Conservation (phyloP, 208 protist genomes). For the Leishmania arabica region DNA sequence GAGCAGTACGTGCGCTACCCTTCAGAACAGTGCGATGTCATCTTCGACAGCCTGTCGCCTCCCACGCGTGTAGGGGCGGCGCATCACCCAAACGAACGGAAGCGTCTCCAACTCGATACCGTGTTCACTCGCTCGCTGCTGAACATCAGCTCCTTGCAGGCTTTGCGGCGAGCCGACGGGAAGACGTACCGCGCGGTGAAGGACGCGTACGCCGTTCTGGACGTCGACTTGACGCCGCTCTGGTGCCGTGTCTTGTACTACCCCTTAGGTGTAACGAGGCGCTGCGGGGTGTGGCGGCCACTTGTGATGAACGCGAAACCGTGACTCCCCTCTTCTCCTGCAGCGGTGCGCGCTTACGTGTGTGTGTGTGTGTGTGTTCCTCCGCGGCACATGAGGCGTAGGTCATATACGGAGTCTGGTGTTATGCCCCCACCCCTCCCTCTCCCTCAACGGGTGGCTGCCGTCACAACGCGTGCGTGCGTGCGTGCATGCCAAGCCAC, state of each 20-base stretch:
- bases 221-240: conserved; percentile 56
- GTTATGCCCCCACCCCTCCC: neutral
- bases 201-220: conserved; percentile 35
- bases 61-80: conserved; percentile 3
- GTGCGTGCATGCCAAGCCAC: neutral
- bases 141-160: conserved; percentile 9
- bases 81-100: conserved; percentile 1
- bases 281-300: conserved; percentile 45
- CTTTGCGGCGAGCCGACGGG: neutral
- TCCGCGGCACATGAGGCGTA: neutral
- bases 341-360: neutral
- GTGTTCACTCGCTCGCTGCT: conserved; percentile 35
- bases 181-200: conserved; percentile 29
- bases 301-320: conserved; percentile 30
- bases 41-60: conserved; percentile 49
- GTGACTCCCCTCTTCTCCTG: neutral
- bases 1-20: conserved; percentile 57
- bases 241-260: conserved; percentile 79
- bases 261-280: conserved; percentile 55
- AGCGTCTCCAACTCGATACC: conserved; percentile 17
- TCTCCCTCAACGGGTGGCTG: too few relatives aligned
- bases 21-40: conserved; percentile 41
- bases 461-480: too few relatives aligned
- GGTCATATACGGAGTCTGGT: neutral
- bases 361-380: neutral